Conservation (phyloP, 192 early-diverging fungal genomes). For the Oehlia diaphana region DNA sequence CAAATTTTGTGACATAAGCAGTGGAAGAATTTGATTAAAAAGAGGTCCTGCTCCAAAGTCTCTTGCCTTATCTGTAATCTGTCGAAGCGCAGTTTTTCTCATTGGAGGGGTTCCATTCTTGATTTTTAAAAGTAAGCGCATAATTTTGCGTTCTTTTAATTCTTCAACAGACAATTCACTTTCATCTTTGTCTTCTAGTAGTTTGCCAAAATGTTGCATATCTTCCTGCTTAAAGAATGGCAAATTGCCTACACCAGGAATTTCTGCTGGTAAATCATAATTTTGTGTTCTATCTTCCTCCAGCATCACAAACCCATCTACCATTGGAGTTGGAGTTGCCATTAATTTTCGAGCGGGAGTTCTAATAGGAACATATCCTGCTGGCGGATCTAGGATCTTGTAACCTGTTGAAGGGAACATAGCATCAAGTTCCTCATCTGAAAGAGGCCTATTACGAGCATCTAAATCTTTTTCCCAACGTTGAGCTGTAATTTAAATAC, state of each 20-base stretch:
- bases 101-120: conserved; percentile 97
- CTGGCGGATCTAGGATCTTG: conserved; percentile 87
- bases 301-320: conserved; percentile 83
- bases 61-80: conserved; percentile 94
- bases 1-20: conserved; percentile 95
- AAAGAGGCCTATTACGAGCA: conserved; percentile 79
- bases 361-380: conserved; percentile 87
- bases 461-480: conserved; percentile 83
- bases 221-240: conserved; percentile 97
- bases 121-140: conserved; percentile 94
- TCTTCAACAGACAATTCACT: conserved; percentile 80
- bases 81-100: conserved; percentile 90
- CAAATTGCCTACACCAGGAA: conserved; percentile 84
- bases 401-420: conserved; percentile 92
- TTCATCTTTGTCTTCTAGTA: conserved; percentile 86
- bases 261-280: conserved; percentile 77
- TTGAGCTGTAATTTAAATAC: conserved; percentile 40
- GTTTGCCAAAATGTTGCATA: conserved; percentile 94
- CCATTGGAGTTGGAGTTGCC: conserved; percentile 90
- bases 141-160: conserved; percentile 92
- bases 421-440: conserved; percentile 94
- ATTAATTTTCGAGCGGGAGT: conserved; percentile 95
- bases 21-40: conserved; percentile 94
- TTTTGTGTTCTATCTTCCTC: conserved; percentile 66
- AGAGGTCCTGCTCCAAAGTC: conserved; percentile 92